Percentiles rank a stretch among this genome's conserved stretches.
Evolutionary conservation across 805 yeast species (phyloP).

Genomic region (Zygoascus tannicola): DNA sequence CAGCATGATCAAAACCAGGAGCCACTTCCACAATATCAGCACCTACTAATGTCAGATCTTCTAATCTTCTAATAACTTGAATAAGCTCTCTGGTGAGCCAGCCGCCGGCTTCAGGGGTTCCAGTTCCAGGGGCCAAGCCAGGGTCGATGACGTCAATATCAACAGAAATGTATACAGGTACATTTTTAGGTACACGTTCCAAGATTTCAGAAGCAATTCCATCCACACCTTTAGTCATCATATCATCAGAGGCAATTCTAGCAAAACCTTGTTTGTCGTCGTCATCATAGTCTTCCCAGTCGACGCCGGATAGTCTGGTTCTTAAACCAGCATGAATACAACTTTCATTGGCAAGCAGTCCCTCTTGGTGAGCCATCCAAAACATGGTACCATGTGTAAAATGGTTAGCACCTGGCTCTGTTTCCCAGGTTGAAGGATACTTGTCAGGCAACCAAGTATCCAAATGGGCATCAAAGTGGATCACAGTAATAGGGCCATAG

Average conservation of each 20-base stretch:
- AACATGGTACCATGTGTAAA: conserved; percentile 82
- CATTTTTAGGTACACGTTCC: conserved; percentile 46
- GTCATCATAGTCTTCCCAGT: conserved; percentile 52
- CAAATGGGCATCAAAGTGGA: conserved; percentile 79
- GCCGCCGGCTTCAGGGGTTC: conserved; percentile 73
- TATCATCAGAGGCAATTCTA: conserved; percentile 63
- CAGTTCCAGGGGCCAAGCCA: conserved; percentile 67
- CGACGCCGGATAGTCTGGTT: conserved; percentile 58
- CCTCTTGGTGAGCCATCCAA: conserved; percentile 71
- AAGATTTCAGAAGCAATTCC: conserved; percentile 50
- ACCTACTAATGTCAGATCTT: conserved; percentile 54
- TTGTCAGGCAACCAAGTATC: conserved; percentile 79
- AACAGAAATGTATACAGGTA: conserved; percentile 69
- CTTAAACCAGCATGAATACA: conserved; percentile 73
- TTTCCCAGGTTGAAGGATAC: conserved; percentile 70
- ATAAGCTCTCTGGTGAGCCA: conserved; percentile 58
- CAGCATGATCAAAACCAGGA: conserved; percentile 56
- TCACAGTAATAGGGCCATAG: conserved; percentile 61
- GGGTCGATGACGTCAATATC: conserved; percentile 71
- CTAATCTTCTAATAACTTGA: conserved; percentile 48
- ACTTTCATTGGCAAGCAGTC: conserved; percentile 42
- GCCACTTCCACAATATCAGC: conserved; percentile 71
- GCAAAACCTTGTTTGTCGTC: conserved; percentile 62
- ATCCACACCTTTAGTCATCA: conserved; percentile 53
- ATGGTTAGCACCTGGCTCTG: conserved; percentile 46